phyloP scores from a whole-genome alignment of 1,284 basidiomycete species.

The Marasmius sp. region DNA sequence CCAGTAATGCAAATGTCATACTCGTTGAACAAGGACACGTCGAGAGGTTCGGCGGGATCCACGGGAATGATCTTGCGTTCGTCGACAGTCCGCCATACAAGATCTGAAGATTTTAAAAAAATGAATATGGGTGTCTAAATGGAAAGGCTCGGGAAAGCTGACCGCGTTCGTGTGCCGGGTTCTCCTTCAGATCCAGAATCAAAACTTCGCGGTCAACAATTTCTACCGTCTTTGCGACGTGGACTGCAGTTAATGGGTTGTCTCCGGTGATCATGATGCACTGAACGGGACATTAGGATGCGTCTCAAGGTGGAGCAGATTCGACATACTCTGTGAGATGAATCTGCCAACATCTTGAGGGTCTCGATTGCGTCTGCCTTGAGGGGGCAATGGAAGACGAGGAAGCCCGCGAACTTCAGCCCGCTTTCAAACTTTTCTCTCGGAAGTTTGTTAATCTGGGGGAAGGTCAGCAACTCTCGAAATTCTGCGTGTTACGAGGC shows the following conservation, averaged over 20 bases:
- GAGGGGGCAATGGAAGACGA: slow-evolving; percentile 95
- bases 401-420: slow-evolving; percentile 85
- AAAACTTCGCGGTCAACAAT: slow-evolving; percentile 93
- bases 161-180: slow-evolving; percentile 69
- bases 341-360: slow-evolving; percentile 90
- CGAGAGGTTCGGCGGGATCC: slow-evolving; percentile 75
- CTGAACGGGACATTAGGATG: slow-evolving; percentile 34
- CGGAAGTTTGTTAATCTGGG: slow-evolving; percentile 80
- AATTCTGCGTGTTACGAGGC: slow-evolving; percentile 3
- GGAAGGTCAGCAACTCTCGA: not conserved
- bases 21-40: slow-evolving; percentile 72
- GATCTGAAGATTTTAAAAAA: slow-evolving; percentile 44
- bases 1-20: slow-evolving; percentile 97
- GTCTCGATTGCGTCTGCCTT: slow-evolving; percentile 90
- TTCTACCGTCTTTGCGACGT: slow-evolving; percentile 92
- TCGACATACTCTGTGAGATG: slow-evolving; percentile 83
- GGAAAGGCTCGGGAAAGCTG: slow-evolving; percentile 21
- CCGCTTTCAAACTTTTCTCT: slow-evolving; percentile 78
- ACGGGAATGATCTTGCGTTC: slow-evolving; percentile 86
- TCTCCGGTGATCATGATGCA: slow-evolving; percentile 98
- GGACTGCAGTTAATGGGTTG: slow-evolving; percentile 92
- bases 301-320: not conserved
- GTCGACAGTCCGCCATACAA: slow-evolving; percentile 93
- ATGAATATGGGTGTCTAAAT: not conserved
- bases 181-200: slow-evolving; percentile 87